Base-by-base conservation (phyloP, 768 basidiomycete species). In the Pulveroboletus sp. region DNA sequence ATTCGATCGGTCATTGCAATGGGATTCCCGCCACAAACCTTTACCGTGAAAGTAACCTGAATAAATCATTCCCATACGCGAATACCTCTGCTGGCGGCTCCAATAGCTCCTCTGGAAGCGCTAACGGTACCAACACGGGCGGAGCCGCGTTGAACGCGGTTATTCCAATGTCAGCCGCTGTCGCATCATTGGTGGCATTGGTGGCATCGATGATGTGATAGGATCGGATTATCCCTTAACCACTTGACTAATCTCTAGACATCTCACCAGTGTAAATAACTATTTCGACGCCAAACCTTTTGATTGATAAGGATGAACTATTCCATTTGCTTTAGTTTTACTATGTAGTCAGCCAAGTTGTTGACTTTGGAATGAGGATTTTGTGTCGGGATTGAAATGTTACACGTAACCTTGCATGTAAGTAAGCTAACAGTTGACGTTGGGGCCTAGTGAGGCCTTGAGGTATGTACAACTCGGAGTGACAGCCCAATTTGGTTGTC, bases 41-140 rank as follows among this genome's bases (percentile, higher is more conserved):
- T 35, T 98, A 96, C 72, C 73, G 83, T 40, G 94, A 97, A 73
- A 89, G 85, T 23, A 90, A 82, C 56, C 72, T 73, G 50, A 93
- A 94, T 68, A 61, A 58, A 19, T 71, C 83, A 0, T 88, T 87
- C 78, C 83, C 83, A 17, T 77, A 72, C 51, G 39, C 66, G 38
- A 74, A 78, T 51, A 66, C 69, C 43, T 67, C 66, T 2, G 7
- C 27, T 16, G 40, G 31, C 16, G 53, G 50, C 6, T 44, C 61
- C 14, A 45, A 45, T 29, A 35, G 52, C 17, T 36, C 49, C 10
- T n/a, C n/a, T n/a, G 47, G 53, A 31, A 41, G 54, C 14, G 17
- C 36, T 2, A 12, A 34, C 36, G n/a, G 55, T 11, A 2, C 43
- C 22, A 26, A 8, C 31, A 41, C 55, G 13, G n/a, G 58, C 3